Base-by-base conservation (phyloP, 352 stramenopile species). In the Phytopythium chamaehyphon region DNA sequence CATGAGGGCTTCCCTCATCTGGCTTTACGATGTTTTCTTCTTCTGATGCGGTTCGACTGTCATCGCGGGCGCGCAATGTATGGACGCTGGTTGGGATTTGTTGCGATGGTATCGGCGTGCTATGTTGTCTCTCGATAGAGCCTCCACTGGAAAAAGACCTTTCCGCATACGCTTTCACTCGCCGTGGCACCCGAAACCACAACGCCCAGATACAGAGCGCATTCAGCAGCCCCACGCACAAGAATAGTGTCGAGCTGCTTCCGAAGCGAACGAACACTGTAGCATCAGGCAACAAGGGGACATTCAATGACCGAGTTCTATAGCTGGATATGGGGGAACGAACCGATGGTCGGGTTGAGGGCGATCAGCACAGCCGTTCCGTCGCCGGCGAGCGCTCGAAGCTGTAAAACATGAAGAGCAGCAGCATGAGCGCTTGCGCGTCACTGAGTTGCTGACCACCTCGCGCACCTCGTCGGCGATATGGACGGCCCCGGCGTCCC, bases 251-350 rank as follows among this genome's bases (percentile, higher is more conserved):
- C 16, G 62, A 59, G 12, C 59, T 47, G 28, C 53, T 66, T 5
- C 71, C 69, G 38, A 81, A 86, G 8, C 64, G 61, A 19, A 83
- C 64, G 6, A 85, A 47, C 23, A 80, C 73, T 85, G 22, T 22
- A 35, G 48, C 19, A 35, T 31, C 26, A 19, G 12, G 31, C n/a
- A 6, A 40, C 12, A 15, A 35, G n/a, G n/a, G n/a, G n/a, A n/a
- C n/a, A n/a, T n/a, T n/a, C n/a, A n/a, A n/a, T n/a, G n/a, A n/a
- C n/a, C n/a, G n/a, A n/a, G n/a, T n/a, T n/a, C n/a, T n/a, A n/a
- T n/a, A n/a, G n/a, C n/a, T n/a, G n/a, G n/a, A n/a, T n/a, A n/a
- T n/a, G n/a, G 7, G 28, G 18, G 3, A 49, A 21, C 18, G 36
- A 49, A 84, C 73, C 62, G 40, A 80, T 67, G 19, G 62, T 44